phyloP scores from a whole-genome alignment of 371 early-diverging fungal genomes.

The Encephalitozoon hellem region DNA sequence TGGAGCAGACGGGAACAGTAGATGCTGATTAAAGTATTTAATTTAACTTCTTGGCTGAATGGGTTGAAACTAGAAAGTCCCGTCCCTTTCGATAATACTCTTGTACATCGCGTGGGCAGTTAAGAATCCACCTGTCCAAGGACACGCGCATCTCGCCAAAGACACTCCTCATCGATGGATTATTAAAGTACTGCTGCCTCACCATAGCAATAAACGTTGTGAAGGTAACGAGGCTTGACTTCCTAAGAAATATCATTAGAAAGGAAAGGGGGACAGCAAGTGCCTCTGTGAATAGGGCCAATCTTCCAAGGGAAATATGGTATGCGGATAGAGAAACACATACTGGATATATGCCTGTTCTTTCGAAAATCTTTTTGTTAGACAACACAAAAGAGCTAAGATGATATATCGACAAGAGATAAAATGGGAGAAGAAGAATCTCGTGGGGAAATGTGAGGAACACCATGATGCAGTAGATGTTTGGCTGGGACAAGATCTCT shows the following conservation, averaged over 20 bases:
- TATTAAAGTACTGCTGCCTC: slow-evolving; percentile 52
- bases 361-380: slow-evolving; percentile 37
- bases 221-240: slow-evolving; percentile 22
- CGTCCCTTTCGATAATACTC: background rate
- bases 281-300: slow-evolving; percentile 34
- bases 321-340: slow-evolving; percentile 1
- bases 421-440: slow-evolving; percentile 52
- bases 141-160: slow-evolving; percentile 30
- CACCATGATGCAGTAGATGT: slow-evolving; percentile 32
- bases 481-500: slow-evolving; percentile 3
- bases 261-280: slow-evolving; percentile 32
- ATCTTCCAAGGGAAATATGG: slow-evolving; percentile 16
- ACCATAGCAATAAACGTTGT: slow-evolving; percentile 39
- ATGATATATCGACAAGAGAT: slow-evolving; percentile 46
- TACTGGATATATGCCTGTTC: background rate
- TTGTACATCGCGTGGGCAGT: slow-evolving; percentile 1
- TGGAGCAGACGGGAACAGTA: background rate
- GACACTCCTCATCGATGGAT: slow-evolving; percentile 50
- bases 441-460: slow-evolving; percentile 26
- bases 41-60: slow-evolving; percentile 1
- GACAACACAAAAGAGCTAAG: slow-evolving; percentile 22
- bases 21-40: background rate
- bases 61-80: background rate
- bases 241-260: slow-evolving; percentile 35
- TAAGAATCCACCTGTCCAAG: background rate